Evolutionary conservation across 345 rosid genomes (phyloP).

Genomic region (Sisymbrium irio): DNA sequence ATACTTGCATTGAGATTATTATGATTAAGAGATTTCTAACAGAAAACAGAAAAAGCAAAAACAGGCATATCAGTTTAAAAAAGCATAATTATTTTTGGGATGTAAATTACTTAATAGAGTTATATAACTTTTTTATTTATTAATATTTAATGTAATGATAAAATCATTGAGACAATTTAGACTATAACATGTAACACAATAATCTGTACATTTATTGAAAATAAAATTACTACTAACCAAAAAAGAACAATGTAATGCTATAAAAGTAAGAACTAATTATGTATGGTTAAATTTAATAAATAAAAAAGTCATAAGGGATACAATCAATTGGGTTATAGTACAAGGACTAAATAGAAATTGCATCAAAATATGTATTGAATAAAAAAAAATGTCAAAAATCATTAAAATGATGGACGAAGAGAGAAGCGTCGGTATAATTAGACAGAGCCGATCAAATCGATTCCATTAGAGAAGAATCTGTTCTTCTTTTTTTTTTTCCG

Average conservation of each 20-base stretch:
- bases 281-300: not conserved
- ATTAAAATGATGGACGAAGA: constrained; percentile 21
- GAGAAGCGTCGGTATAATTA: constrained; percentile 21
- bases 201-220: no score
- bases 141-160: not conserved
- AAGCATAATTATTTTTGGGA: no score
- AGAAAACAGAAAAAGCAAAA: no score
- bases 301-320: not conserved
- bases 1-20: no score
- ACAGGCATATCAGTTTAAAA: no score
- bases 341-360: not conserved
- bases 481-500: not conserved
- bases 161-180: not conserved
- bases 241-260: no score
- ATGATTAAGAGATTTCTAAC: no score
- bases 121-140: not conserved
- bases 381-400: not conserved
- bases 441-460: constrained; percentile 19
- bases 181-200: no score
- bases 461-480: not conserved
- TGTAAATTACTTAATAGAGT: not conserved
- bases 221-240: no score
- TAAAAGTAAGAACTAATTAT: no score
- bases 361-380: not conserved
- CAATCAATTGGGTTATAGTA: not conserved